Evolutionary conservation across 1,284 basidiomycete species (phyloP).

Genomic region (Trichosporon sp.): DNA sequence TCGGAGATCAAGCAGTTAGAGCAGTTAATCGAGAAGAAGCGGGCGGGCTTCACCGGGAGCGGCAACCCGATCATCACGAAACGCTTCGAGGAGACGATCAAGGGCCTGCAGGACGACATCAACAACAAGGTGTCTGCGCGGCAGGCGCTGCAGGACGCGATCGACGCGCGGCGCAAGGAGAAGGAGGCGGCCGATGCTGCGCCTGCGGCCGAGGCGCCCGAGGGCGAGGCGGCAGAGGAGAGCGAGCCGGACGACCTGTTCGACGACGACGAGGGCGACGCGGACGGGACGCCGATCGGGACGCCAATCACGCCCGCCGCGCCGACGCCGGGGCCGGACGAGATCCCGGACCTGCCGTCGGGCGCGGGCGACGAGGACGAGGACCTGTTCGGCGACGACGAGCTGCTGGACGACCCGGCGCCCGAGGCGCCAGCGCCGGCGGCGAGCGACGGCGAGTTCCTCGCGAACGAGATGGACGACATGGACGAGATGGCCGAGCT

Average conservation of each 20-base stretch:
- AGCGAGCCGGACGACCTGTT: slow-evolving; percentile 28
- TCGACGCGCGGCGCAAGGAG: slow-evolving; percentile 24
- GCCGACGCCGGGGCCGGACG: slow-evolving; percentile 22
- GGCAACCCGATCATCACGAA: slow-evolving; percentile 85
- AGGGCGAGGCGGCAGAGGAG: slow-evolving; percentile 10
- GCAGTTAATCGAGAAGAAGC: slow-evolving; percentile 77
- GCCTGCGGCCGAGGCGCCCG: slow-evolving; percentile 22
- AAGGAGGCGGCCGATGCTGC: slow-evolving; percentile 13
- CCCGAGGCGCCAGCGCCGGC: slow-evolving; percentile 21
- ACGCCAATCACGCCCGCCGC: slow-evolving; percentile 20
- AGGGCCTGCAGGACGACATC: slow-evolving; percentile 77
- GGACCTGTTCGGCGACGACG: slow-evolving; percentile 33
- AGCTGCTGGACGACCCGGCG: slow-evolving; percentile 28
- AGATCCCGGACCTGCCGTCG: slow-evolving; percentile 7
- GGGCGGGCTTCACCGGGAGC: slow-evolving; percentile 71
- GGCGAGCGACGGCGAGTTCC: slow-evolving; percentile 18
- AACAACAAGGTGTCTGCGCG: slow-evolving; percentile 71
- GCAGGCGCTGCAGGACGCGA: slow-evolving; percentile 51
- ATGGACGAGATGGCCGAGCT: slow-evolving; percentile 43
- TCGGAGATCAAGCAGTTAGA: slow-evolving; percentile 88
- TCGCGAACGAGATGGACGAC: slow-evolving; percentile 27
- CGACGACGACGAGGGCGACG: slow-evolving; percentile 24
- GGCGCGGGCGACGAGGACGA: slow-evolving; percentile 27
- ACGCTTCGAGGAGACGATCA: slow-evolving; percentile 88
- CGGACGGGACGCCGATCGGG: slow-evolving; percentile 30